Conservation (phyloP, 257 asterid genomes). For the Marsdenia floribunda region DNA sequence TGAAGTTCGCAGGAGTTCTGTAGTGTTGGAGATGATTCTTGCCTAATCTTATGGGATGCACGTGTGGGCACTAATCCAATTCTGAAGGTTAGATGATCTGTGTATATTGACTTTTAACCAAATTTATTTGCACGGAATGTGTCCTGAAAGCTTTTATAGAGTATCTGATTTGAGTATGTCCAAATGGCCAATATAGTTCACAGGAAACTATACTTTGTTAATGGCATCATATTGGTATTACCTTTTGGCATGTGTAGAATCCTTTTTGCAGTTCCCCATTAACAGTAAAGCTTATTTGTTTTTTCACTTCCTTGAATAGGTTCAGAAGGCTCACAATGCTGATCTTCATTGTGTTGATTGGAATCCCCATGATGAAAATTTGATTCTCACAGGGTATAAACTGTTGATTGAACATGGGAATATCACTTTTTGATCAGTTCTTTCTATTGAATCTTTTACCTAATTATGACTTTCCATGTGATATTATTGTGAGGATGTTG, state of each 20-base stretch:
- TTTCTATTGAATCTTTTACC: background rate
- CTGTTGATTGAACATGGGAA: background rate
- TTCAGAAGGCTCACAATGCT: slow-evolving; percentile 88
- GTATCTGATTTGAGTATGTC: background rate
- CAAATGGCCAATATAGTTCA: too few species aligned
- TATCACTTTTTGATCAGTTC: background rate
- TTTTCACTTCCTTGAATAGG: slow-evolving; percentile 35
- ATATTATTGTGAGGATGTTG: background rate
- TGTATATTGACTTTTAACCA: background rate
- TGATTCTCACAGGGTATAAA: slow-evolving; percentile 83
- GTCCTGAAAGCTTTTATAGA: background rate
- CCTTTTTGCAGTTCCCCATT: background rate
- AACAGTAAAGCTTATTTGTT: background rate
- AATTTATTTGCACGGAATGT: background rate
- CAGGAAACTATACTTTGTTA: background rate
- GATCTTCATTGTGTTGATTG: slow-evolving; percentile 99
- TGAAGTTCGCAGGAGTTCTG: slow-evolving; percentile 95
- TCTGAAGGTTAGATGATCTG: slow-evolving; percentile 54
- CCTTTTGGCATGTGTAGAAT: background rate
- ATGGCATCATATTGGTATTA: background rate
- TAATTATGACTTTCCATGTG: background rate
- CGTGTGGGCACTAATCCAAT: slow-evolving; percentile 67
- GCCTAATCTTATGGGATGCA: slow-evolving; percentile 96
- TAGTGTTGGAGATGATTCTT: slow-evolving; percentile 98
- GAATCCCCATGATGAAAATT: slow-evolving; percentile 85